These are phyloP conservation scores for Pythium grandisporangium DNA, from an alignment of 352 stramenopile genomes.

Conservation along the genomic window DNA sequence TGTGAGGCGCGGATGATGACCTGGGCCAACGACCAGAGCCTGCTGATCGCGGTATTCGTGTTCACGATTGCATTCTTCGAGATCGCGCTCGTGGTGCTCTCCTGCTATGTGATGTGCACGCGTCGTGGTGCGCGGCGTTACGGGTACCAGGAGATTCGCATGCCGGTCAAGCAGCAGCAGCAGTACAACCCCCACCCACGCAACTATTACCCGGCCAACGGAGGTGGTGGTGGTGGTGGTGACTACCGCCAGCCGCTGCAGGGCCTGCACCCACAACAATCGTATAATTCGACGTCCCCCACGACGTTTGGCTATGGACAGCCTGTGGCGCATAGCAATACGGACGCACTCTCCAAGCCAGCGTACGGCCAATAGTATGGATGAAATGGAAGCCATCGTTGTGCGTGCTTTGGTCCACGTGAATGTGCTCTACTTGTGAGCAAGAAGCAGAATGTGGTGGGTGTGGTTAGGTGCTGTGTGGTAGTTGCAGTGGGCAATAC, in stretches of 20 bases:
- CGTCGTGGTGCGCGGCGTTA: conserved; percentile 47
- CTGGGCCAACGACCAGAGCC: conserved; percentile 74
- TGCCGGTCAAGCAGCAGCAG: conserved; percentile 65
- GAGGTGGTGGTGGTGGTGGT: too few species aligned
- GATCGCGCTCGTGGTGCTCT: conserved; percentile 67
- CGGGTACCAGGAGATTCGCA: conserved; percentile 81
- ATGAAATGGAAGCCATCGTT: too few species aligned
- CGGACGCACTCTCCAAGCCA: too few species aligned
- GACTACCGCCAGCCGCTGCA: conserved; percentile 11
- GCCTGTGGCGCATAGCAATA: too few species aligned
- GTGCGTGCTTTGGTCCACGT: too few species aligned
- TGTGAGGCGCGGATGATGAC: conserved; percentile 73
- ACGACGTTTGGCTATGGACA: too few species aligned
- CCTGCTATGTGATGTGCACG: conserved; percentile 80
- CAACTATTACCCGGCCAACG: conserved; percentile 34
- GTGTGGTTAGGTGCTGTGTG: too few species aligned
- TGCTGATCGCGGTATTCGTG: conserved; percentile 69
- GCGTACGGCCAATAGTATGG: too few species aligned
- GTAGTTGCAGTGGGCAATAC: too few species aligned
- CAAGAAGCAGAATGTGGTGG: too few species aligned
- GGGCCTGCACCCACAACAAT: conserved; percentile 6
- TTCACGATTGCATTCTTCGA: conserved; percentile 75
- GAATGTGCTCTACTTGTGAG: too few species aligned
- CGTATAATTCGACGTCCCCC: conserved; percentile 7
- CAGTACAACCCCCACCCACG: conserved; percentile 74